These are phyloP conservation scores for Trichophyton simii DNA, from an alignment of 2,329 filamentous ascomycete species.

Conservation along the genomic window DNA sequence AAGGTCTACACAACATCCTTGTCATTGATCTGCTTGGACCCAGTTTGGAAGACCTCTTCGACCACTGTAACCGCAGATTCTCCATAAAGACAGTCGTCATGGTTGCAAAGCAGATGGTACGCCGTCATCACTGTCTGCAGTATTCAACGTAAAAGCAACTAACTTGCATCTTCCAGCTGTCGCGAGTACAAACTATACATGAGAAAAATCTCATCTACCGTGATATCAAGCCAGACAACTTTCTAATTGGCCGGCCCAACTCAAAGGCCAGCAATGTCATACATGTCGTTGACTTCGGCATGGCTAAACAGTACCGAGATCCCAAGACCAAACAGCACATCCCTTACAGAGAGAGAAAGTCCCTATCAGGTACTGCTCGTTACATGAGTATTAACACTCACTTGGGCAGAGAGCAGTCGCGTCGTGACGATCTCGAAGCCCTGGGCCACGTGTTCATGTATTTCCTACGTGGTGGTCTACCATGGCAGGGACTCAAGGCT, in stretches of 20 bases:
- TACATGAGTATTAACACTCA: constrained; percentile 99
- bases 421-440: constrained; percentile 89
- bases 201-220: constrained; percentile 99
- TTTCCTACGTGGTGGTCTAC: constrained; percentile 52
- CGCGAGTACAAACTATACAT: constrained; percentile 85
- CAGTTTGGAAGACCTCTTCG: constrained; percentile 90
- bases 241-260: constrained; percentile 82
- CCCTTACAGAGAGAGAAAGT: constrained; percentile 92
- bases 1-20: constrained; percentile 96
- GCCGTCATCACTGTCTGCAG: constrained; percentile 15
- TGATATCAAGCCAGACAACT: constrained; percentile 99
- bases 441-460: constrained; percentile 59
- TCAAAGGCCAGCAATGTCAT: constrained; percentile 96
- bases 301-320: constrained; percentile 98
- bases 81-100: constrained; percentile 96
- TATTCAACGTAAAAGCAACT: constrained; percentile 15
- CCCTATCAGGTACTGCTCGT: constrained; percentile 84
- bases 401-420: constrained; percentile 86
- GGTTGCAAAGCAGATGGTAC: constrained; percentile 97
- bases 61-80: constrained; percentile 91
- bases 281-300: constrained; percentile 96
- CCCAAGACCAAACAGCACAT: constrained; percentile 99
- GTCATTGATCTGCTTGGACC: constrained; percentile 94
- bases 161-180: constrained; percentile 46
- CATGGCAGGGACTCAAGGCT: constrained; percentile 57